Evolutionary conservation across 305 asterid genomes (phyloP), one percentile per base, ranked within the genome.

Genomic region (Euphrasia arctica): DNA sequence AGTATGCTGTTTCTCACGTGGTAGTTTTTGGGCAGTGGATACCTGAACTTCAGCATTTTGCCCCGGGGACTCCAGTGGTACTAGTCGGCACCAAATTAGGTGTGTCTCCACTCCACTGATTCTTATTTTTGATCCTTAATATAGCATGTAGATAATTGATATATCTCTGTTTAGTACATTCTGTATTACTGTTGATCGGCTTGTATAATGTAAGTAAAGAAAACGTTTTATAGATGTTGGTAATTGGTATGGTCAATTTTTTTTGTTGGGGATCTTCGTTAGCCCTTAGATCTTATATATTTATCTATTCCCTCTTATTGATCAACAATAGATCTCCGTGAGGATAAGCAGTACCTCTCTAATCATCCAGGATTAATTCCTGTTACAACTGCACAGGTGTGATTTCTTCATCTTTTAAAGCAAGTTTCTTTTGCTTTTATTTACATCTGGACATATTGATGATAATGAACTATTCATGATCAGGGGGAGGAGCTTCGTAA

Each of bases 401-500:
- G 77, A 49, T 71, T 61, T 62, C n/a, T 36, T 65, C 27, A 31
- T 67, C 66, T 52, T 60, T 41, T 13, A 39, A 3, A 52, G 45
- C 45, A 42, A 29, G 18, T 27, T 25, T 5, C 31, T 7, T 47
- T 50, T 52, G 4, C 9, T 61, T 39, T 18, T 56, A 4, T 60
- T 68, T 52, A 45, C 27, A 64, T 28, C 61, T 49, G 11, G 39
- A 65, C 55, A 41, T 58, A 13, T 12, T 39, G 14, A 65, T 41
- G 45, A 67, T 60, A 36, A 36, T 36, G 59, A 31, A 31, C 18
- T 54, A 41, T 65, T 15, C 50, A 47, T 64, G 28, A 73, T 75
- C 72, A 91, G 97, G 98, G 98, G n/a, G 96, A 92, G 82, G 98
- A 89, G 82, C 96, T 92, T 15, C 92, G 98, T 7, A 89, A 85